Conservation (phyloP, 1,284 basidiomycete genomes). For the Kwoniella shivajii region DNA sequence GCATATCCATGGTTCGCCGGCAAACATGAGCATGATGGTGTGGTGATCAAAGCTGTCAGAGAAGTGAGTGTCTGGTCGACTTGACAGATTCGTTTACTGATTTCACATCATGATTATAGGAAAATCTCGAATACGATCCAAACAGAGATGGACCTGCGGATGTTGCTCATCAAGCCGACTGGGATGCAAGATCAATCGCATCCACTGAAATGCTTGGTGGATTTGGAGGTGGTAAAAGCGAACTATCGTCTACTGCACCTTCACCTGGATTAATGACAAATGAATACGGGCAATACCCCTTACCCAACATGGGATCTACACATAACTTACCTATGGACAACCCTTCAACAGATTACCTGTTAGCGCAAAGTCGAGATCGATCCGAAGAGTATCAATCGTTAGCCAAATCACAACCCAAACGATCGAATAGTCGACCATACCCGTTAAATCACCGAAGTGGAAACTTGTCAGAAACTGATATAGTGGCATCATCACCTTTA, state of each 20-base stretch:
- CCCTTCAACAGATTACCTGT: constrained; percentile 44
- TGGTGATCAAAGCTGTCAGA: constrained; percentile 50
- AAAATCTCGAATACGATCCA: constrained; percentile 54
- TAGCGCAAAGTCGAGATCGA: constrained; percentile 20
- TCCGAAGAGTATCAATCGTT: constrained; percentile 22
- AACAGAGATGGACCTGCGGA: constrained; percentile 40
- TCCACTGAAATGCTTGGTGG: constrained; percentile 45
- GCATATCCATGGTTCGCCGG: constrained; percentile 52
- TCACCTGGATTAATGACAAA: constrained; percentile 17
- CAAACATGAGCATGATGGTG: constrained; percentile 40
- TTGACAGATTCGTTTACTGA: constrained; percentile 1
- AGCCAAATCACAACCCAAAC: constrained; percentile 11
- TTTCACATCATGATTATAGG: constrained; percentile 22
- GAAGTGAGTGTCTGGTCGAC: constrained; percentile 33
- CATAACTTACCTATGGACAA: constrained; percentile 34
- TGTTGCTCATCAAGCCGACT: constrained; percentile 42
- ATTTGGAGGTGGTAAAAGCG: constrained; percentile 22
- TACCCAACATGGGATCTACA: constrained; percentile 21
- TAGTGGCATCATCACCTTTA: constrained; percentile 24
- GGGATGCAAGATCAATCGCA: constrained; percentile 46
- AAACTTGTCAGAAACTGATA: constrained; percentile 17
- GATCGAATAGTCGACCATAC: constrained; percentile 22
- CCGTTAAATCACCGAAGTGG: constrained; percentile 2
- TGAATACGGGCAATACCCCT: constrained; percentile 30
- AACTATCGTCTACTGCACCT: constrained; percentile 18